Conservation (phyloP, 805 yeast genomes). For the Metschnikowia baotianmanensis region DNA sequence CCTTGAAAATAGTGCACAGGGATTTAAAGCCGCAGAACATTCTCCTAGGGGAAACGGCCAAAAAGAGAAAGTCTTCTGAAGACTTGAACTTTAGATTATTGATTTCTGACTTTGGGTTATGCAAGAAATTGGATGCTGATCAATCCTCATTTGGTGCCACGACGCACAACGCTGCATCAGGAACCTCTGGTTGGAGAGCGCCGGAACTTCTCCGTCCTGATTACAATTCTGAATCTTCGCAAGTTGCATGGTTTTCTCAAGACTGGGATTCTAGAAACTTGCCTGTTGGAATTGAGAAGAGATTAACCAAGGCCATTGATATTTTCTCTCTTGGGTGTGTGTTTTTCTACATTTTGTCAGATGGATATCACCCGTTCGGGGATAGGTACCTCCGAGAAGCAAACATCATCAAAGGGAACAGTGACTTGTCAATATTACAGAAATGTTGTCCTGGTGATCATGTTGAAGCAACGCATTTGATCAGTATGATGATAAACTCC, state of each 20-base stretch:
- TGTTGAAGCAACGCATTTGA: constrained; percentile 70
- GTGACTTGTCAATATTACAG: constrained; percentile 48
- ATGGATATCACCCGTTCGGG: constrained; percentile 95
- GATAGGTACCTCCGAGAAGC: constrained; percentile 84
- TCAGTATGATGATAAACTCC: constrained; percentile 64
- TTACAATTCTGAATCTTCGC: constrained; percentile 39
- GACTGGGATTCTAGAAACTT: constrained; percentile 6
- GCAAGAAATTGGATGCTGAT: constrained; percentile 87
- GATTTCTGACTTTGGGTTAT: constrained; percentile 94
- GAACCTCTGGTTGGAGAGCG: constrained; percentile 98
- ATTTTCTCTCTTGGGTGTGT: constrained; percentile 95
- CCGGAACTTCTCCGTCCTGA: constrained; percentile 68
- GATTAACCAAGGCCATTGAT: constrained; percentile 87
- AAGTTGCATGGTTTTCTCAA: constrained; percentile 28
- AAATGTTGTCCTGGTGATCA: constrained; percentile 40
- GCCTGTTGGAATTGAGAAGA: constrained; percentile 42
- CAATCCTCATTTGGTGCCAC: constrained; percentile 94
- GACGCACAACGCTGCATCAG: constrained; percentile 83
- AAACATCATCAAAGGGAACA: constrained; percentile 72
- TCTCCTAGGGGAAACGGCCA: constrained; percentile 63
- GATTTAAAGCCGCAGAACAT: constrained; percentile 95
- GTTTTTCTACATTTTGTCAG: constrained; percentile 78
- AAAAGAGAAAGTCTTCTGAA: constrained; percentile 9
- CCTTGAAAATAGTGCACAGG: constrained; percentile 88
- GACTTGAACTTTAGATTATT: constrained; percentile 52